Evolutionary conservation across 352 stramenopile species (phyloP).

Genomic region (Globisporangium nodosum): DNA sequence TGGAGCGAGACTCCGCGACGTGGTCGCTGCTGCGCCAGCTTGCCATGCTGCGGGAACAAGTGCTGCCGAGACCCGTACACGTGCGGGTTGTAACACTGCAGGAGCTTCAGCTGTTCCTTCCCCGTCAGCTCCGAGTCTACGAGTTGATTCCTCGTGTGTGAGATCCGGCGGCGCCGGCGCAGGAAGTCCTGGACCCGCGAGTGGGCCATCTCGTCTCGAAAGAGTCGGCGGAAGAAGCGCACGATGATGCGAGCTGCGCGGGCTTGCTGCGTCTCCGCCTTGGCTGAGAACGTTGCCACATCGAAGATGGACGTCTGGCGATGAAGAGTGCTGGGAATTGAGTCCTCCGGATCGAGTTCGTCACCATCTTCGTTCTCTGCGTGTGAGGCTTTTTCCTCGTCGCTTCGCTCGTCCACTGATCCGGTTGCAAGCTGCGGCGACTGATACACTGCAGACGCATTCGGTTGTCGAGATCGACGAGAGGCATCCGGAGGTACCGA

Average conservation of each 20-base stretch:
- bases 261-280: conserved; percentile 22
- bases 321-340: neutral
- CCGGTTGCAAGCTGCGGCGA: neutral
- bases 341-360: neutral
- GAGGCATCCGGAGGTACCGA: neutral
- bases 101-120: conserved; percentile 38
- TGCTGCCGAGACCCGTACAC: conserved; percentile 16
- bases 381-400: neutral
- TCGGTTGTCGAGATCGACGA: neutral
- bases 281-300: conserved; percentile 2
- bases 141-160: conserved; percentile 13
- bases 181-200: conserved; percentile 23
- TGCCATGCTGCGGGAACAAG: conserved; percentile 1
- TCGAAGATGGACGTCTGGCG: conserved; percentile 1
- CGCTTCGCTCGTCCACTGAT: neutral
- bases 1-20: neutral
- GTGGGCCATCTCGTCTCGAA: conserved; percentile 20
- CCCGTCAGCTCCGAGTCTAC: conserved; percentile 22
- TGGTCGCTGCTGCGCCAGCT: conserved; percentile 1
- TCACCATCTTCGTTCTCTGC: neutral
- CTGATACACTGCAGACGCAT: neutral
- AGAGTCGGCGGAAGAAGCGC: conserved; percentile 40
- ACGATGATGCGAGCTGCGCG: conserved; percentile 52
- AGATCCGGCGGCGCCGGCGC: conserved; percentile 22
- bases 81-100: conserved; percentile 64